Base-by-base conservation (phyloP, 2,329 filamentous ascomycete genomes). In the Botrytis medusae region DNA sequence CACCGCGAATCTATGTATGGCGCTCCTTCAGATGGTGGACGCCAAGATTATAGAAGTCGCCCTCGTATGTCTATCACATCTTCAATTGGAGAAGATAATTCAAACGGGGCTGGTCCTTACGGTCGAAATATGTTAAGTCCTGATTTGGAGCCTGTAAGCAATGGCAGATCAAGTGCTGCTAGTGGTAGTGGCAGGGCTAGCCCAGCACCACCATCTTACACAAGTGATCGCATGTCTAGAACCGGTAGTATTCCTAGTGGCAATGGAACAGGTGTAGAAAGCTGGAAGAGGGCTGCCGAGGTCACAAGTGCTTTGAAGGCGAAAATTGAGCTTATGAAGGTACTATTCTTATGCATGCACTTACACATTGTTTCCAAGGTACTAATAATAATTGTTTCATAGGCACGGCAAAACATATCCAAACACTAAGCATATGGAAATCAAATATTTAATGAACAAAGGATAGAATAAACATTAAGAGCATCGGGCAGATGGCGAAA, bases 241-340 rank as follows among this genome's bases (percentile, higher is more conserved):
- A 74, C 48, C 44, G 74, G 69, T 40, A 72, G 80, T 80, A 71
- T 80, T 76, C 77, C 73, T 69, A 80, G 75, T 74, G 81, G 76
- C 77, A 82, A 78, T 63, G 81, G 83, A 25, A 88, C 90, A 64
- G 90, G 90, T 0, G 90, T 91, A 29, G 96, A 99, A 84, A 98
- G 95, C 81, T 99, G 96, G 96, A 97, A 95, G 85, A 88, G 96
- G 78, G 96, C 96, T 29, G 96, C 96, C 2, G 96, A 99, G 85
- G 96, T 99, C 73, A 99, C 96, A 72, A 98, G 95, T 83, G 96
- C 98, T 82, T 83, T 99, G 80, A 99, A 98, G 85, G 94, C 95
- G 70, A 90, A 96, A 81, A 99, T 99, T 82, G 96, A 98, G 85
- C 93, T 96, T 86, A 99, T 99, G 96, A 99, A 98, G 88, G 89